A percentile compares a stretch with the other conserved stretches of the same genome.
Evolutionary conservation across 1,284 basidiomycete genomes (phyloP).

Genomic region (Marasmius sp.): DNA sequence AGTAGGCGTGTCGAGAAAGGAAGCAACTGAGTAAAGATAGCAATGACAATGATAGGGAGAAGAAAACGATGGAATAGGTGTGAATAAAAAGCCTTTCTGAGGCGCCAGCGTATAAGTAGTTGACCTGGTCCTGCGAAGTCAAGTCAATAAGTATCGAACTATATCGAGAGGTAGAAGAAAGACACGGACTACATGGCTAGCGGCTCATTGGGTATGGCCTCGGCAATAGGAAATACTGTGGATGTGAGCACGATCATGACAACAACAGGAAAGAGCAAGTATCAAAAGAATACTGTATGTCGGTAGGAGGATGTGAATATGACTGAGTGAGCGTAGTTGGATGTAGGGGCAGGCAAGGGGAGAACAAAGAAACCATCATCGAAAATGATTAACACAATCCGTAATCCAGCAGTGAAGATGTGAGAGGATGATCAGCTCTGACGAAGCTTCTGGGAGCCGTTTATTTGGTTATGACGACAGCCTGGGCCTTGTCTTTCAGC

Average conservation of each 20-base stretch:
- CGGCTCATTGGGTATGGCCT: too few species aligned
- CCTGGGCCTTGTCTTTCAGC: conserved; percentile 70
- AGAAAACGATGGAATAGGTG: too few species aligned
- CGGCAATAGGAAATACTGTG: background rate
- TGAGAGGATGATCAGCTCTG: too few species aligned
- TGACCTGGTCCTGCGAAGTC: background rate
- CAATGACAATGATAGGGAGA: too few species aligned
- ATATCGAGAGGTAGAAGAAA: background rate
- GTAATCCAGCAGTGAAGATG: too few species aligned
- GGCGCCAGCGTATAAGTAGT: background rate
- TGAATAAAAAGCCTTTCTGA: too few species aligned
- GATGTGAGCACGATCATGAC: background rate
- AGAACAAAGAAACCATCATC: background rate
- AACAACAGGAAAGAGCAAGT: background rate
- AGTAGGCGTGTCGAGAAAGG: too few species aligned
- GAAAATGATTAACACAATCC: background rate
- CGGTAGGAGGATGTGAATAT: background rate
- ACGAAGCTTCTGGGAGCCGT: background rate
- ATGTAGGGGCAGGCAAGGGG: background rate
- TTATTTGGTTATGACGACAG: conserved; percentile 19
- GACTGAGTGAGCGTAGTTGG: background rate
- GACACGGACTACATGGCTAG: background rate
- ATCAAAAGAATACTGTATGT: background rate
- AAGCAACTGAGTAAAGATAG: too few species aligned
- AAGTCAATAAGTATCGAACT: background rate